Percentiles rank a stretch among this genome's conserved stretches.
Evolutionary conservation across 1,284 basidiomycete species (phyloP).

Genomic region (Apiotrichum akiyoshidainum): DNA sequence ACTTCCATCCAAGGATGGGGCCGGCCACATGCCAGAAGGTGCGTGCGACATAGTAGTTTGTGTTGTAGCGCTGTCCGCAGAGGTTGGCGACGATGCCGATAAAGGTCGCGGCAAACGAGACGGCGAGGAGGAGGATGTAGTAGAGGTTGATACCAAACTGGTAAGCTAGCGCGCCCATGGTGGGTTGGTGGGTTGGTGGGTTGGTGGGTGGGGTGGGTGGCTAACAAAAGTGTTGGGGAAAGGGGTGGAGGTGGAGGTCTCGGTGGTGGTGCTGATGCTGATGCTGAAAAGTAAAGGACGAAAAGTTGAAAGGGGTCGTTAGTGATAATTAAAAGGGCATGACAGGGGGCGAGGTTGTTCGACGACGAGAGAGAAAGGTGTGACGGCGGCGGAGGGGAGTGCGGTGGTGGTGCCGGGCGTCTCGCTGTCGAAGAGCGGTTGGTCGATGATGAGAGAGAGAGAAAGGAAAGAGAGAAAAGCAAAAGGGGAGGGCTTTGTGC

Average conservation of each 20-base stretch:
- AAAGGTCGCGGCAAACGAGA: slow-evolving; percentile 72
- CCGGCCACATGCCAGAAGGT: slow-evolving; percentile 74
- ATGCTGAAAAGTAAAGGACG: not conserved
- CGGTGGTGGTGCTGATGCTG: not conserved
- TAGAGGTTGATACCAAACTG: slow-evolving; percentile 71
- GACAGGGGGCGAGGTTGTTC: not conserved
- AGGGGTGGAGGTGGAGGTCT: not conserved
- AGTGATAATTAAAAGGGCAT: slow-evolving; percentile 1
- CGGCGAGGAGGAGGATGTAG: slow-evolving; percentile 66
- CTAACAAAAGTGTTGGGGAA: not conserved
- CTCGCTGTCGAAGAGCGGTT: not conserved
- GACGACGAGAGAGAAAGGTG: not conserved
- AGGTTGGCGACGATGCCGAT: slow-evolving; percentile 68
- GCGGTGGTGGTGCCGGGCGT: not conserved
- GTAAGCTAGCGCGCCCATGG: slow-evolving; percentile 38
- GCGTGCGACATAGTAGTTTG: slow-evolving; percentile 80
- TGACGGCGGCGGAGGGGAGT: not conserved
- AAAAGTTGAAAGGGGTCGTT: not conserved
- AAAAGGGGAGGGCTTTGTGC: too few species aligned
- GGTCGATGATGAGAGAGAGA: too few species aligned
- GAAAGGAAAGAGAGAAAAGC: not conserved
- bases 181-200: not conserved
- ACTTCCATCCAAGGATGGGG: slow-evolving; percentile 66
- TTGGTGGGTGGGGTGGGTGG: not conserved
- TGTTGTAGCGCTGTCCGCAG: slow-evolving; percentile 70